Evolutionary conservation across 306 rosid genomes (phyloP), one percentile per base, ranked within the genome.

Genomic region (Vigna unguiculata): DNA sequence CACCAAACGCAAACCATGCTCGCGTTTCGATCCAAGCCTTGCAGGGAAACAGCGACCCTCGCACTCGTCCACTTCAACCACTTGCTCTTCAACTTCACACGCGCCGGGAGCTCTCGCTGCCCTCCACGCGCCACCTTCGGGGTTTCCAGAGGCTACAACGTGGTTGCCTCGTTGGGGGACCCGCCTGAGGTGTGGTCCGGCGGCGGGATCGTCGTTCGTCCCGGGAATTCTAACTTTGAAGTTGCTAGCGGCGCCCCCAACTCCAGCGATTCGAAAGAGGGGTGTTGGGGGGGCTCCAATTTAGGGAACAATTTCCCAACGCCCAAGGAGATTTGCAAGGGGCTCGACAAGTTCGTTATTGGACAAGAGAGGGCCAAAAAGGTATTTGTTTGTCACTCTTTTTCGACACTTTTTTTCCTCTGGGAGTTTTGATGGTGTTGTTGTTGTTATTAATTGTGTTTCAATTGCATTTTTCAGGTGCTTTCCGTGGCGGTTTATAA

Each of bases 151-250:
- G 60, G 77, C 20, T 75, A 72, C 49, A 60, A 54, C 32, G 53
- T 80, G 20, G 58, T 80, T 70, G 71, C 81, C 60, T 86, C 97
- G 1, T 73, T 78, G 21, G 96, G 97, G 20, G 99, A 92, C 78
- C 97, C 98, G 0, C 93, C 97, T 5, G 96, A 96, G 85, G 86
- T 96, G 6, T 96, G 99, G 99, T 85, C 96, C 43, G 99, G 98
- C 2, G 99, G 80, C 4, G 99, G 99, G 21, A 78, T 96, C 57
- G 93, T 92, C 70, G 75, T 92, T 65, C 81, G 96, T 55, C 20
- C 86, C 2, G 89, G 81, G 6, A 86, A 71, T 69, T 77, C 90
- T 45, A 84, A 51, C 75, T 80, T 78, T 71, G 89, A 93, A 51
- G 83, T 11, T 12, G 6, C 76, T 12, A 80, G 80, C 13, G 80